Conservation (phyloP, 352 stramenopile species). For the Phytophthora podocarpi region DNA sequence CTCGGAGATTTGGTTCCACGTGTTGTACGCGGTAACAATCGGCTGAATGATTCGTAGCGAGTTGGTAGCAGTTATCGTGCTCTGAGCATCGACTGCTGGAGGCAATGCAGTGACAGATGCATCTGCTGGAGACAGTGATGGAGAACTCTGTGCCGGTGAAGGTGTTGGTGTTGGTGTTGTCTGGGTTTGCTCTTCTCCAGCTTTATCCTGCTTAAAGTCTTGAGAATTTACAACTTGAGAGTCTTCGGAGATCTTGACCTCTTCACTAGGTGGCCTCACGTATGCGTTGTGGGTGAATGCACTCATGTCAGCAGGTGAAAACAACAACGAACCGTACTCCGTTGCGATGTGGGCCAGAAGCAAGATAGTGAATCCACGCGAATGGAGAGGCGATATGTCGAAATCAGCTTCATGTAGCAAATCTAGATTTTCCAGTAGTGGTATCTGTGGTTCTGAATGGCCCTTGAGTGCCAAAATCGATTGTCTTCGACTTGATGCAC, state of each 20-base stretch:
- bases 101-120: neutral
- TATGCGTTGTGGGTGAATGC: slow-evolving; percentile 59
- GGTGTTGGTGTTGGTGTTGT: too few relatives aligned
- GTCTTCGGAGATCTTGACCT: neutral
- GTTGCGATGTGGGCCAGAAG: slow-evolving; percentile 51
- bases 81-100: neutral
- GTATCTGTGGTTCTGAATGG: neutral
- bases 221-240: neutral
- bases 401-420: slow-evolving; percentile 47
- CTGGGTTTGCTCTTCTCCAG: neutral
- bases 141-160: neutral
- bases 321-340: slow-evolving; percentile 65
- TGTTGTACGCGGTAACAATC: slow-evolving; percentile 44
- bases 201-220: slow-evolving; percentile 3
- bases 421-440: slow-evolving; percentile 39
- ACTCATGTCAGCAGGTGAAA: slow-evolving; percentile 64
- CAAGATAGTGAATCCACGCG: slow-evolving; percentile 41
- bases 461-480: slow-evolving; percentile 14
- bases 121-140: neutral
- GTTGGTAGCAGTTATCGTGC: neutral
- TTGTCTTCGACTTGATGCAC: slow-evolving; percentile 13
- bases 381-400: slow-evolving; percentile 46
- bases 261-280: slow-evolving; percentile 9
- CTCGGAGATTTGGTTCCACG: slow-evolving; percentile 49
- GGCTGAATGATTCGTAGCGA: slow-evolving; percentile 28